A percentile compares a stretch with the other conserved stretches of the same genome.
Evolutionary conservation across 495 filamentous ascomycete genomes (phyloP).

Genomic region (Xylaria intraflava): DNA sequence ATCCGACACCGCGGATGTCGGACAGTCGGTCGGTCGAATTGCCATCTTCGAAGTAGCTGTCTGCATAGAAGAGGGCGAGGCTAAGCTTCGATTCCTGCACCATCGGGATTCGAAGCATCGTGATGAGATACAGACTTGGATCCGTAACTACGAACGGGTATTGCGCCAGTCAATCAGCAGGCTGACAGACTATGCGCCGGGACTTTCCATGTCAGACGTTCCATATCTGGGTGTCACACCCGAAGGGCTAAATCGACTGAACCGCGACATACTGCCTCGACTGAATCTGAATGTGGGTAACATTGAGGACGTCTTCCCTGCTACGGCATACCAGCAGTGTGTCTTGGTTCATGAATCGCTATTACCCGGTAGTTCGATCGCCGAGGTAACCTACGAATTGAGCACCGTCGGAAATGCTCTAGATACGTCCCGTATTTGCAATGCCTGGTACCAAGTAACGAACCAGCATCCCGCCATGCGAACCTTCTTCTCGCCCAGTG

Average conservation of each 20-base stretch:
- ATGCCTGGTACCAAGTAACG: slow-evolving; percentile 38
- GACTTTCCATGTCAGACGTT: slow-evolving; percentile 54
- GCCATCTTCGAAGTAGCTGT: slow-evolving; percentile 58
- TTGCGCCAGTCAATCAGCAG: slow-evolving; percentile 45
- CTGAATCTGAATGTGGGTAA: slow-evolving; percentile 43
- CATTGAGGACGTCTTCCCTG: slow-evolving; percentile 54
- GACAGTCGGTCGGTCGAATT: slow-evolving; percentile 49
- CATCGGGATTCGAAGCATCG: slow-evolving; percentile 55
- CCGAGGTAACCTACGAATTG: slow-evolving; percentile 57
- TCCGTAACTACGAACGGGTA: slow-evolving; percentile 50
- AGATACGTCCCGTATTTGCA: slow-evolving; percentile 37
- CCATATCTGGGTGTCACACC: slow-evolving; percentile 58
- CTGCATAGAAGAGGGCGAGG: slow-evolving; percentile 51
- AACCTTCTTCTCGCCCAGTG: slow-evolving; percentile 40
- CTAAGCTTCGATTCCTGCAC: slow-evolving; percentile 60
- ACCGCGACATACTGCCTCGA: slow-evolving; percentile 41
- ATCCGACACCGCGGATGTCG: slow-evolving; percentile 51
- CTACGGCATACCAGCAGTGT: slow-evolving; percentile 61
- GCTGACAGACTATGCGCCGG: slow-evolving; percentile 42
- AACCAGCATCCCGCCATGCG: slow-evolving; percentile 34
- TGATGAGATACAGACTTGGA: slow-evolving; percentile 51
- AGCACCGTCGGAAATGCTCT: slow-evolving; percentile 29
- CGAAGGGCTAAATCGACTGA: slow-evolving; percentile 47
- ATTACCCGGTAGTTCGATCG: slow-evolving; percentile 52
- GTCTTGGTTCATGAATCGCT: slow-evolving; percentile 56